Percentiles rank a stretch among this genome's conserved stretches.
These are phyloP conservation scores for Trichophyton equinum DNA, from an alignment of 2,329 filamentous ascomycete species.

Conservation along the genomic window DNA sequence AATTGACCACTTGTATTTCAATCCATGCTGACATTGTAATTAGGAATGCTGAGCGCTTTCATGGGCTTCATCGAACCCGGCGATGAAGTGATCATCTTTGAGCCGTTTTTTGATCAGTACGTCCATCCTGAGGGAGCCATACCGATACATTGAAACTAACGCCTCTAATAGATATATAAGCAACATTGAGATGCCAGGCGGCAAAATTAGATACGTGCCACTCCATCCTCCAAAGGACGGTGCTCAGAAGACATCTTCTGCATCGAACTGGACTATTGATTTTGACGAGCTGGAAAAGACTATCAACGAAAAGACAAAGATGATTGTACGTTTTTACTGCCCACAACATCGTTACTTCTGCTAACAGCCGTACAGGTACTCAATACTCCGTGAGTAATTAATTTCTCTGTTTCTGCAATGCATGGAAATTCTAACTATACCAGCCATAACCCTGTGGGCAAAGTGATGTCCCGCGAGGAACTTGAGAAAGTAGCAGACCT, in stretches of 20 bases:
- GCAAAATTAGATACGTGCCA: constrained; percentile 90
- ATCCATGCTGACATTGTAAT: not conserved
- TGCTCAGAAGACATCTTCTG: constrained; percentile 64
- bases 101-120: constrained; percentile 96
- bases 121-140: constrained; percentile 34
- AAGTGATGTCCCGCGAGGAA: constrained; percentile 79
- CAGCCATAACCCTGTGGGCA: constrained; percentile 84
- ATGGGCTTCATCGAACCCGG: constrained; percentile 94
- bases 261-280: constrained; percentile 78
- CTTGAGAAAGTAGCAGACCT: constrained; percentile 74
- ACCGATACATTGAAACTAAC: not conserved
- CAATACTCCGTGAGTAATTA: constrained; percentile 36
- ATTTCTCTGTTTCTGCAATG: not conserved
- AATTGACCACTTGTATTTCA: not conserved
- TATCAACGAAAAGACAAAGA: constrained; percentile 79
- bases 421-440: not conserved
- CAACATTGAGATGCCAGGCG: constrained; percentile 97
- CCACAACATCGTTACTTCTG: constrained; percentile 1
- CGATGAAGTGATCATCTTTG: constrained; percentile 95
- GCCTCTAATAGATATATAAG: constrained; percentile 58
- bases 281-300: constrained; percentile 68
- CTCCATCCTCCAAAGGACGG: constrained; percentile 77
- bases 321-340: constrained; percentile 58
- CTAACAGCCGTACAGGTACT: constrained; percentile 25
- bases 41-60: constrained; percentile 86